Evolutionary conservation across 1,139 yeast species (phyloP), one percentile per base, ranked within the genome.

Genomic region (Debaryomyces psychrophilus): DNA sequence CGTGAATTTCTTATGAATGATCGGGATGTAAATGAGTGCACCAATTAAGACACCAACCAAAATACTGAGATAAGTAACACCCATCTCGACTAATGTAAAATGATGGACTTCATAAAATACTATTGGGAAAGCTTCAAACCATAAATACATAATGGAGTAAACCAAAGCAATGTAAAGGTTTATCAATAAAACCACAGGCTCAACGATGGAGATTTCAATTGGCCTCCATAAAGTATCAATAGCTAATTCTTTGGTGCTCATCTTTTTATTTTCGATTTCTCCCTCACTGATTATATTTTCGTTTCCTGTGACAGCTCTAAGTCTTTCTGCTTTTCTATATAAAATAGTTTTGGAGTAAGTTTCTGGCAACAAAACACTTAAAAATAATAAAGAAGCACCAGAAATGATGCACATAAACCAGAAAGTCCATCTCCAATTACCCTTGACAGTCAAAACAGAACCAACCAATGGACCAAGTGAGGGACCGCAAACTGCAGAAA

Each of bases 281-380:
- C 84, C 63, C 27, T 67, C 67, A 31, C 77, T 64, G 46, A 67
- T 74, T 38, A 73, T 67, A 14, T 62, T 67, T 59, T 60, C 46
- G 50, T 60, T 67, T 2, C 81, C 81, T 8, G 85, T 79, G 8
- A 64, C 46, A 37, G 64, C 64, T 55, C 85, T 67, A 44, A 81
- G 62, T 47, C 81, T 61, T 25, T 58, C 50, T 0, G 85, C 85
- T 50, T 74, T 68, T 43, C 81, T 65, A 43, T 69, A 60, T 8
- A 82, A 62, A 18, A 83, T 59, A 2, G 79, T 73, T 29, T 68
- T 68, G 15, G 60, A 72, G 38, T 67, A 75, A 6, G 86, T 77
- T 60, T 83, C 87, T 0, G 84, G 83, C 31, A 81, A 61, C 36
- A 72, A 59, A 37, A 69, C 57, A 3, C 61, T 37, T 45, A 78